phyloP scores from a whole-genome alignment of 768 basidiomycete species.

The Tylopilus balloui region DNA sequence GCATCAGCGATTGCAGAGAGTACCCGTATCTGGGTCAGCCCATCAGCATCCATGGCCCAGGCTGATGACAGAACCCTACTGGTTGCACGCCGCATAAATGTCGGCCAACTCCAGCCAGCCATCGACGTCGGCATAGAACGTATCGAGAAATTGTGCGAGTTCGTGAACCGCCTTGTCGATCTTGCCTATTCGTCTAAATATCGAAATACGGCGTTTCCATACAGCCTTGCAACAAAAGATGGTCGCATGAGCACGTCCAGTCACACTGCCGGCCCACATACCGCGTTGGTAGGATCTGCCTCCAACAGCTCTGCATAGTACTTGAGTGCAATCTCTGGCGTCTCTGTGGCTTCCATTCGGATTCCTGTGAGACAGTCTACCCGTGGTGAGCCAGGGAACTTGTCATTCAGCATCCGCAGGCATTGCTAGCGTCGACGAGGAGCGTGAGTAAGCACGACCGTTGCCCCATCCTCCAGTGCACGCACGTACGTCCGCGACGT shows the following conservation, averaged over 20 bases:
- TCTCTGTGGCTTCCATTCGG: constrained; percentile 65
- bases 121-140: constrained; percentile 83
- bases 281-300: constrained; percentile 65
- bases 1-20: constrained; percentile 72
- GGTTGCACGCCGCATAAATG: constrained; percentile 68
- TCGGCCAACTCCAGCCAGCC: constrained; percentile 86
- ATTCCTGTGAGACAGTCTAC: constrained; percentile 76
- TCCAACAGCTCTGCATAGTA: constrained; percentile 62
- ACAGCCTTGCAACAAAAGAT: constrained; percentile 36
- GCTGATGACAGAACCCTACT: constrained; percentile 43
- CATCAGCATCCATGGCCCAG: neutral
- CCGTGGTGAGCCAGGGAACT: constrained; percentile 77
- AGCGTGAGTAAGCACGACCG: constrained; percentile 10
- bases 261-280: constrained; percentile 38
- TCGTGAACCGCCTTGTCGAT: constrained; percentile 66
- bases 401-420: constrained; percentile 52
- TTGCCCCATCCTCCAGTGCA: neutral
- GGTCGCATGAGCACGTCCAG: neutral
- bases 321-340: constrained; percentile 50
- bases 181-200: constrained; percentile 59
- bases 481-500: constrained; percentile 67
- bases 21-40: constrained; percentile 54
- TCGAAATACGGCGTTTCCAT: constrained; percentile 81
- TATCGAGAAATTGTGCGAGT: constrained; percentile 72
- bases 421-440: constrained; percentile 23